Evolutionary conservation across 192 early-diverging fungal species (phyloP).

Genomic region (Linnemannia elongata): DNA sequence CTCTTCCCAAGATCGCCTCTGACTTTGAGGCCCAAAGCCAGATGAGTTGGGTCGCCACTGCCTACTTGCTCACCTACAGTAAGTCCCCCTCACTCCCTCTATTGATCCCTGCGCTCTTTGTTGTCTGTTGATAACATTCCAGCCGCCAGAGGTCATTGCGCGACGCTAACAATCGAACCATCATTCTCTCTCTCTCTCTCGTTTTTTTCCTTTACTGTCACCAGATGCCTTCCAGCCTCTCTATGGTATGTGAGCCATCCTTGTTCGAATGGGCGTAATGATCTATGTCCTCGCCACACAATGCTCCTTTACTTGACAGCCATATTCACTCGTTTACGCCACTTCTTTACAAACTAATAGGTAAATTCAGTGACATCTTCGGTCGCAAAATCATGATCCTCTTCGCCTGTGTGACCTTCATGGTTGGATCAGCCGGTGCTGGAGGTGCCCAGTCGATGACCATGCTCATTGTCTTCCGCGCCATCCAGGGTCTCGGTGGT

Average conservation of each 20-base stretch:
- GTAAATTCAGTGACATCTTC: constrained; percentile 89
- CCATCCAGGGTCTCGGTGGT: constrained; percentile 87
- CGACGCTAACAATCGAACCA: neutral
- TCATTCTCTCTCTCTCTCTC: neutral
- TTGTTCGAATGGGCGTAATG: neutral
- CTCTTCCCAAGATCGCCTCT: constrained; percentile 69
- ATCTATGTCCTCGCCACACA: neutral
- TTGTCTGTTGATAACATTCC: neutral
- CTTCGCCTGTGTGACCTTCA: constrained; percentile 81
- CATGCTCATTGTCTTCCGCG: constrained; percentile 78
- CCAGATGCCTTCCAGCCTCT: constrained; percentile 38
- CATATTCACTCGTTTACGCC: neutral
- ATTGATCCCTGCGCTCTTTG: neutral
- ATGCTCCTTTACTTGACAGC: neutral
- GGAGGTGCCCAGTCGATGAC: constrained; percentile 75
- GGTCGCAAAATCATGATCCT: constrained; percentile 83
- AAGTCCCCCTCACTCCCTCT: neutral
- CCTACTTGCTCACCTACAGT: constrained; percentile 71
- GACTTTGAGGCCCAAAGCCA: constrained; percentile 70
- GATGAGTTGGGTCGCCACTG: constrained; percentile 84
- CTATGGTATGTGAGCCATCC: neutral
- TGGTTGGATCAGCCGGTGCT: constrained; percentile 84
- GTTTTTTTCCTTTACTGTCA: neutral
- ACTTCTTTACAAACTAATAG: constrained; percentile 35
- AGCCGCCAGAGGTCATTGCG: neutral